Percentiles rank a stretch among this genome's conserved stretches.
Evolutionary conservation across 2,329 filamentous ascomycete species (phyloP).

Genomic region (Onygenales sp.): DNA sequence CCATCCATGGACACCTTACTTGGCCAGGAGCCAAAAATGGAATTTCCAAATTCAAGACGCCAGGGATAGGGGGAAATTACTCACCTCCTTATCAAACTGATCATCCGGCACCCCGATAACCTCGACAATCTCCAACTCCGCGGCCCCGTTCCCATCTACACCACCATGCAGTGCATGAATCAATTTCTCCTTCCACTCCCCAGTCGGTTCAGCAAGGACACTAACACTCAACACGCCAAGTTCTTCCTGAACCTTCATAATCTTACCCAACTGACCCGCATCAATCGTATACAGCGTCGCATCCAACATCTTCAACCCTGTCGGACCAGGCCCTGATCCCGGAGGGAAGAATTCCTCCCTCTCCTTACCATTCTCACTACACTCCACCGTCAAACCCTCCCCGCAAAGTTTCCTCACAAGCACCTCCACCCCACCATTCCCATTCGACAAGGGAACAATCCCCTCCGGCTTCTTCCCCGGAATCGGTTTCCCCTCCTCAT

Average conservation of each 20-base stretch:
- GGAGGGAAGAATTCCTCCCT: conserved; percentile 21
- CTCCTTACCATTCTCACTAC: conserved; percentile 12
- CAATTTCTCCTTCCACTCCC: conserved; percentile 25
- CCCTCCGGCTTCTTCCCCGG: conserved; percentile 7
- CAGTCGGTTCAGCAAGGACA: conserved; percentile 26
- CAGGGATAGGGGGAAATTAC: conserved; percentile 4
- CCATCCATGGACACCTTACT: too few species aligned
- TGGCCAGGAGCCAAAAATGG: too few species aligned
- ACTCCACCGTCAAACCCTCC: background rate
- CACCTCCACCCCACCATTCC: conserved; percentile 2
- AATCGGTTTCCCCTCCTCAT: conserved; percentile 8
- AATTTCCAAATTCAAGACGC: too few species aligned
- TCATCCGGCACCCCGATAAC: conserved; percentile 29
- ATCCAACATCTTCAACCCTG: conserved; percentile 28
- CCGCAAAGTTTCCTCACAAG: conserved; percentile 7
- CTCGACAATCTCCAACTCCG: conserved; percentile 30
- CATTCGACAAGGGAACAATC: conserved; percentile 3
- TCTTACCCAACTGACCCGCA: conserved; percentile 21
- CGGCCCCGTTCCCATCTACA: conserved; percentile 8
- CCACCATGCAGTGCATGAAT: conserved; percentile 18
- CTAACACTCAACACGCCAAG: conserved; percentile 31
- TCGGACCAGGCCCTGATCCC: conserved; percentile 20
- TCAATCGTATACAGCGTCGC: conserved; percentile 33
- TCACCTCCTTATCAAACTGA: conserved; percentile 29
- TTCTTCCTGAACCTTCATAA: conserved; percentile 27